Evolutionary conservation across 2,329 filamentous ascomycete genomes (phyloP), one percentile per base, ranked within the genome.

Genomic region (Xylaria polymorpha): DNA sequence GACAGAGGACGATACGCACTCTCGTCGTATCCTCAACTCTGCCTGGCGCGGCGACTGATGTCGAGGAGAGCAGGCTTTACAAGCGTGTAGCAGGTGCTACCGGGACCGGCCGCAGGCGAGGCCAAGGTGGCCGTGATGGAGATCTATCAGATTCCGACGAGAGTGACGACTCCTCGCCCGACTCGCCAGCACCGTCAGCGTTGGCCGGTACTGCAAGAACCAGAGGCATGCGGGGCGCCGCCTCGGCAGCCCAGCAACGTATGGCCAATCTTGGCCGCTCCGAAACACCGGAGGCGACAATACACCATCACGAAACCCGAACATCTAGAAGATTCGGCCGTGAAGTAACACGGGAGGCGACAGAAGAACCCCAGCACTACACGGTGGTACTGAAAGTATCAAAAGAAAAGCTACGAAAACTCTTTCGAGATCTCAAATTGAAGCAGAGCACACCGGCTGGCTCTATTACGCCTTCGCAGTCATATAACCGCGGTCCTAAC

Each of bases 1-100:
- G 94, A 64, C 95, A 96, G 81, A 90, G 95, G 61, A 98, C 96
- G 0, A 95, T 98, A 66, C 90, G 96, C 56, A 98, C 95, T 0
- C 86, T 98, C 73, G 88, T 98, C 61, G 94, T 99, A 1, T 98
- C 95, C 10, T 94, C 93, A 3, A 94, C 97, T 22, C 88, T 99
- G 67, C 96, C 96, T 18, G 96, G 95, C 29, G 93, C 94, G 4
- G 95, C 92, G 4, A 84, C 89, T 64, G 88, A 88, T 3, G 83
- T 97, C 55, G 94, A 98, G 71, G 93, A 96, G 53, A 97, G 93
- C 76, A 89, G 94, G 53, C 85, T 98, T 6, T 97, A 92, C 83
- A 97, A 97, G 82, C 89, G 92, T 61, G 86, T 91, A 22, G 87
- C 88, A 39, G 90, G 86, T 56, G 77, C 81, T 74, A 78, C 87